These are phyloP conservation scores for Eudorina sp. DNA, from an alignment of 139 green algal genomes.

Conservation along the genomic window DNA sequence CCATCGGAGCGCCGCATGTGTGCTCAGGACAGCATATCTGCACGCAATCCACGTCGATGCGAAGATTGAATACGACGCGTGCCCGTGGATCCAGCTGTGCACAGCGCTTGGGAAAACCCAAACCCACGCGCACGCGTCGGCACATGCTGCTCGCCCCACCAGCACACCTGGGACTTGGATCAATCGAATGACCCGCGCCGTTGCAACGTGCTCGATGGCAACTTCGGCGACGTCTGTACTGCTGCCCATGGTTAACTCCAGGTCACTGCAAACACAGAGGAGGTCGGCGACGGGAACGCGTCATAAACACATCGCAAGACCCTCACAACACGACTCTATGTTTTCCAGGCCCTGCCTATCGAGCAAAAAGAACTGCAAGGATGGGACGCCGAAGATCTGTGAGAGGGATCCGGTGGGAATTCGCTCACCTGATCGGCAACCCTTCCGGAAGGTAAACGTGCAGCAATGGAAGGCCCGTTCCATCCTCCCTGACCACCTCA, in stretches of 20 bases:
- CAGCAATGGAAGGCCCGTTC: neutral
- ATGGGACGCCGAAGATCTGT: too few species aligned
- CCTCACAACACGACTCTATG: neutral
- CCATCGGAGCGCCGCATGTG: neutral
- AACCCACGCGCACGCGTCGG: neutral
- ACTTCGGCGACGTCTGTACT: neutral
- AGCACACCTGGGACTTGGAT: constrained; percentile 25
- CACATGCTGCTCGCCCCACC: neutral
- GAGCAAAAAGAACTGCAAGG: neutral
- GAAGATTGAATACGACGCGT: neutral
- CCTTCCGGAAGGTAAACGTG: constrained; percentile 12
- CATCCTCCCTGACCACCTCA: constrained; percentile 11
- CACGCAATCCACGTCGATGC: neutral
- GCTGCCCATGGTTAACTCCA: neutral
- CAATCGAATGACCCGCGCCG: neutral
- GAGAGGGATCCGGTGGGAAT: neutral
- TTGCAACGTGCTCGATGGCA: neutral
- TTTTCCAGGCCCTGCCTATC: neutral
- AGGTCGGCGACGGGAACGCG: neutral
- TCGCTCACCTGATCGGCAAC: neutral
- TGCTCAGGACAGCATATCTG: too few species aligned
- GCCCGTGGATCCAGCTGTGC: neutral
- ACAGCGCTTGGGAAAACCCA: neutral
- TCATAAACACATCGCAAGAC: neutral
- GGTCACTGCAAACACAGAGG: neutral